These are phyloP conservation scores for Nemania sp. DNA, from an alignment of 2,329 filamentous ascomycete species.

Conservation along the genomic window DNA sequence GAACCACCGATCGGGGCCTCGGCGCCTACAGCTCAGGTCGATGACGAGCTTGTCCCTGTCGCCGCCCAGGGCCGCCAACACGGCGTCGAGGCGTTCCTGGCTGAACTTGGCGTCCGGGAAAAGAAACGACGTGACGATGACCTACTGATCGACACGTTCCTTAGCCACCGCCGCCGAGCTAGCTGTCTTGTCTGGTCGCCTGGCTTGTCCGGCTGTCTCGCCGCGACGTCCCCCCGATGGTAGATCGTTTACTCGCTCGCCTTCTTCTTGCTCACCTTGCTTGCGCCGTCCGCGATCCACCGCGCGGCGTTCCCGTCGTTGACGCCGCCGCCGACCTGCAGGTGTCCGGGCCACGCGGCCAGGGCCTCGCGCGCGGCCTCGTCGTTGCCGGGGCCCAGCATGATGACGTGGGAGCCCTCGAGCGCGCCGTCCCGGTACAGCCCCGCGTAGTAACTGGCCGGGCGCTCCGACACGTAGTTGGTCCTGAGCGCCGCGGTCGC, in stretches of 20 bases:
- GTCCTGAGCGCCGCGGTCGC: conserved; percentile 73
- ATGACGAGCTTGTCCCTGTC: conserved; percentile 86
- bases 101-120: conserved; percentile 87
- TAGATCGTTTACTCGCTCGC: no score
- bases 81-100: conserved; percentile 71
- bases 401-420: conserved; percentile 88
- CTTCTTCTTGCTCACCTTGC: conserved; percentile 77
- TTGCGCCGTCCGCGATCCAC: conserved; percentile 88
- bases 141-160: conserved; percentile 57
- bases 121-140: conserved; percentile 95
- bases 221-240: no score
- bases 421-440: conserved; percentile 79
- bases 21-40: conserved; percentile 86
- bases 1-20: conserved; percentile 76
- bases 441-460: conserved; percentile 77
- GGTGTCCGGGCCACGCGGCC: conserved; percentile 72
- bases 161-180: conserved; percentile 3
- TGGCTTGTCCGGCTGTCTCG: neutral
- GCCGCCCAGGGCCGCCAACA: conserved; percentile 72
- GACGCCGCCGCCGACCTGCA: conserved; percentile 96
- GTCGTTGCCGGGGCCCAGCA: conserved; percentile 89
- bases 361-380: conserved; percentile 79
- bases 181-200: neutral
- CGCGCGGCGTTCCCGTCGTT: conserved; percentile 78
- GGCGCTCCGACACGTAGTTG: conserved; percentile 87